Base-by-base conservation (phyloP, 129 eudicot genomes). In the Saussurea involucrata region DNA sequence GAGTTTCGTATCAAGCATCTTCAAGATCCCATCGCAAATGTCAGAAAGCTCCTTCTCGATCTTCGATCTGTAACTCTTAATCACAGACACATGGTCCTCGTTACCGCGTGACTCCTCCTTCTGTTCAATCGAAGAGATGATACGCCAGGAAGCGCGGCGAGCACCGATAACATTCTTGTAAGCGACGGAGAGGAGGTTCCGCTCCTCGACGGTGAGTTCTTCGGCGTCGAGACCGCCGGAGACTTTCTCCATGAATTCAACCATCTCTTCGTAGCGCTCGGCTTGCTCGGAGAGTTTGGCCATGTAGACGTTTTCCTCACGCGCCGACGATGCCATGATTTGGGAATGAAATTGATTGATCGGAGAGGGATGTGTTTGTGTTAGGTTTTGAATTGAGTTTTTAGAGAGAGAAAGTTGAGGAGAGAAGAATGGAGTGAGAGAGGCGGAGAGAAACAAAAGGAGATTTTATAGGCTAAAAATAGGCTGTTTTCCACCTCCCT, bases 151-250 rank as follows among this genome's bases (percentile, higher is more conserved):
- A 8, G 96, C 96, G 7, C 96, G 85, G 15, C 96, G 74, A 6
- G 92, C 92, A 21, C 96, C 96, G 82, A 90, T 90, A 21, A 90
- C 96, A 74, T 90, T 90, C 73, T 90, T 90, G 87, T 89, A 89
- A 1, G 95, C 92, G n/a, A 89, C 95, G 57, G 91, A 87, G 63
- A 89, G 88, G 40, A 89, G 92, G 76, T 90, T 90, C 0, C 96
- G 90, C 32, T 90, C 96, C 79, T 90, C 96, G 31, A 90, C 82
- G 71, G 90, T 75, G 44, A 90, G 88, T 24, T 90, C 92, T 15
- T 90, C 92, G 60, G 83, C 34, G 5, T 80, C 87, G 69, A 88
- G 82, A 0, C 86, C 73, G 29, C 49, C 55, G 75, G 90, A 86
- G 42, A 89, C 91, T 24, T 86, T 89, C 76, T 90, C 96, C 96